Conservation (phyloP, 148 eudicot species). For the Silene uniflora region DNA sequence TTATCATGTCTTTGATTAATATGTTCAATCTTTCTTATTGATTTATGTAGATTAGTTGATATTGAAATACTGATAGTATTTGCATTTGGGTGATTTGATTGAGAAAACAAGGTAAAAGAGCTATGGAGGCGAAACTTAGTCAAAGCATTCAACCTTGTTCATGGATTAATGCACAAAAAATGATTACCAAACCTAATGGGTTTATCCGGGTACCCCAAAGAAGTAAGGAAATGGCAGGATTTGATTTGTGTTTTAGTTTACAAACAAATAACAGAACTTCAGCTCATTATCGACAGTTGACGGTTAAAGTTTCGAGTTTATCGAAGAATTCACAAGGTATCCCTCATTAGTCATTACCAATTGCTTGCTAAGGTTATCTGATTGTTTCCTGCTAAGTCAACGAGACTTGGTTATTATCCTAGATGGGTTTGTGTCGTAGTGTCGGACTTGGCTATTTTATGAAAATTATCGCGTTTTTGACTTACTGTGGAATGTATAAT, state of each 20-base stretch:
- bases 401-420: no score
- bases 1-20: neutral
- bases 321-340: slow-evolving; percentile 50
- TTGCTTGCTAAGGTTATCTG: neutral
- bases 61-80: neutral
- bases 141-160: slow-evolving; percentile 42
- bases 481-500: no score
- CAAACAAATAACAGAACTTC: slow-evolving; percentile 30
- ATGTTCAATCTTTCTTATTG: neutral
- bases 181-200: slow-evolving; percentile 32
- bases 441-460: no score
- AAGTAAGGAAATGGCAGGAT: slow-evolving; percentile 29
- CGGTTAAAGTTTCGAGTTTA: slow-evolving; percentile 46
- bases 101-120: slow-evolving; percentile 26
- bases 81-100: slow-evolving; percentile 20
- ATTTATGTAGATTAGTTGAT: neutral
- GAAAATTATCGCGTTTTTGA: no score
- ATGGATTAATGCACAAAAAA: slow-evolving; percentile 41
- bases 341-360: neutral
- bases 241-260: slow-evolving; percentile 28
- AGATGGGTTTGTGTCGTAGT: no score
- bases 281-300: slow-evolving; percentile 21
- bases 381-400: neutral
- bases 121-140: slow-evolving; percentile 50
- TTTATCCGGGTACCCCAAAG: slow-evolving; percentile 36